Evolutionary conservation across 352 stramenopile genomes (phyloP).

Genomic region (Blastocystis sp.): DNA sequence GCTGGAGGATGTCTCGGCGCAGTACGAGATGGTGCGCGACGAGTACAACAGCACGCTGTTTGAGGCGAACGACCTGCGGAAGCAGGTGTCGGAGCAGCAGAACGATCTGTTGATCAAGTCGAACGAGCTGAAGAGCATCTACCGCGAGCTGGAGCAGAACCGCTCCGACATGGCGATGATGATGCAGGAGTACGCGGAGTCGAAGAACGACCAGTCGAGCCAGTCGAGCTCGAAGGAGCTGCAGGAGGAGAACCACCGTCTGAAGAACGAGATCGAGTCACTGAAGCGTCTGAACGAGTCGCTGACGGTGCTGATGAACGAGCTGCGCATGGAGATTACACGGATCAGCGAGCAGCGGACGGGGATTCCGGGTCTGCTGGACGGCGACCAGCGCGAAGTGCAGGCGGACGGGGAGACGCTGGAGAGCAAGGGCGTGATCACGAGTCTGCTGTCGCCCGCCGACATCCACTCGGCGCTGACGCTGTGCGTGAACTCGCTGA

Average conservation of each 20-base stretch:
- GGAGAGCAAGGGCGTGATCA: conserved; percentile 23
- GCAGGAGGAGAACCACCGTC: conserved; percentile 26
- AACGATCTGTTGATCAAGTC: conserved; percentile 33
- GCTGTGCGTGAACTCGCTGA: conserved; percentile 42
- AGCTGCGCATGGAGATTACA: conserved; percentile 37
- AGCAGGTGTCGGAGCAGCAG: neutral
- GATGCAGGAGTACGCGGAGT: conserved; percentile 45
- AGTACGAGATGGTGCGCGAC: conserved; percentile 50
- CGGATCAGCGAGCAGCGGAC: conserved; percentile 42
- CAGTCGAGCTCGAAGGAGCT: conserved; percentile 25
- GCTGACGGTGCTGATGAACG: conserved; percentile 29
- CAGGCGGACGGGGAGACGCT: conserved; percentile 14
- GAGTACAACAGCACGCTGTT: conserved; percentile 47
- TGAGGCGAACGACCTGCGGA: conserved; percentile 43
- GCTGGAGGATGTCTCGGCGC: neutral
- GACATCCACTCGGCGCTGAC: neutral
- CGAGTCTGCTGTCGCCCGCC: neutral
- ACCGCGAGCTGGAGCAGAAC: conserved; percentile 37
- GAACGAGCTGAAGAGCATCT: conserved; percentile 28
- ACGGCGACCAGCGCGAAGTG: neutral
- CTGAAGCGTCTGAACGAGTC: conserved; percentile 22
- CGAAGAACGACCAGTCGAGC: neutral
- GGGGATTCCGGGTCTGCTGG: neutral
- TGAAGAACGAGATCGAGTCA: conserved; percentile 41
- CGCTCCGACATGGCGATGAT: conserved; percentile 44